Conservation (phyloP, 306 rosid species). For the Cicer judaicum region DNA sequence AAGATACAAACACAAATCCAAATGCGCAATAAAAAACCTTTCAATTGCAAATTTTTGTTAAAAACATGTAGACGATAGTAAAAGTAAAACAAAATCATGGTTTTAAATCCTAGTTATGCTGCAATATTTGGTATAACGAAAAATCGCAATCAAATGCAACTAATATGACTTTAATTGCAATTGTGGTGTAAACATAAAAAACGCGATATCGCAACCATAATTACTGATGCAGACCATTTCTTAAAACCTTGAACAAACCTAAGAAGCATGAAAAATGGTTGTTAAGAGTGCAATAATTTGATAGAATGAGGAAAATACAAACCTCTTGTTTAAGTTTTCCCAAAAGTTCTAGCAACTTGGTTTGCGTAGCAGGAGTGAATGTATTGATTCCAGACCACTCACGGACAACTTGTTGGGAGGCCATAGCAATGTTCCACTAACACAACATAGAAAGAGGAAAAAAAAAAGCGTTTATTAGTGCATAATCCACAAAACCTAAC, state of each 20-base stretch:
- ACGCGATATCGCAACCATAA: not conserved
- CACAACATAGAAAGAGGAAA: not conserved
- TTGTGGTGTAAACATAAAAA: not conserved
- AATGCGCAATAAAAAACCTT: not conserved
- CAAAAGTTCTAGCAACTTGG: constrained; percentile 75
- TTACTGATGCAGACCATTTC: not conserved
- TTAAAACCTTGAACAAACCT: not conserved
- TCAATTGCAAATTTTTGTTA: not conserved
- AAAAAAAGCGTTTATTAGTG: not conserved
- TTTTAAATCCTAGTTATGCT: not conserved
- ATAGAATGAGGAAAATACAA: not conserved
- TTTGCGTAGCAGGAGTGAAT: constrained; percentile 88
- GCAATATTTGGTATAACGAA: not conserved
- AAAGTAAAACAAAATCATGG: not conserved
- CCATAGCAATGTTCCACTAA: constrained; percentile 54
- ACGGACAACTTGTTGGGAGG: constrained; percentile 66
- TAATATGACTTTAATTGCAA: too few relatives aligned
- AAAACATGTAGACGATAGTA: not conserved
- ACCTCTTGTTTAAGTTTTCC: constrained; percentile 91
- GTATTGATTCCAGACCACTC: constrained; percentile 92
- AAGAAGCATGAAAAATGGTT: not conserved
- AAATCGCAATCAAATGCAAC: not conserved
- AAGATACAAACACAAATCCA: constrained; percentile 16
- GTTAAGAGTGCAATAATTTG: not conserved
- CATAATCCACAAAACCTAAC: constrained; percentile 33